Evolutionary conservation across 768 basidiomycete genomes (phyloP), one percentile per base, ranked within the genome.

Genomic region (Mycena indigotica): DNA sequence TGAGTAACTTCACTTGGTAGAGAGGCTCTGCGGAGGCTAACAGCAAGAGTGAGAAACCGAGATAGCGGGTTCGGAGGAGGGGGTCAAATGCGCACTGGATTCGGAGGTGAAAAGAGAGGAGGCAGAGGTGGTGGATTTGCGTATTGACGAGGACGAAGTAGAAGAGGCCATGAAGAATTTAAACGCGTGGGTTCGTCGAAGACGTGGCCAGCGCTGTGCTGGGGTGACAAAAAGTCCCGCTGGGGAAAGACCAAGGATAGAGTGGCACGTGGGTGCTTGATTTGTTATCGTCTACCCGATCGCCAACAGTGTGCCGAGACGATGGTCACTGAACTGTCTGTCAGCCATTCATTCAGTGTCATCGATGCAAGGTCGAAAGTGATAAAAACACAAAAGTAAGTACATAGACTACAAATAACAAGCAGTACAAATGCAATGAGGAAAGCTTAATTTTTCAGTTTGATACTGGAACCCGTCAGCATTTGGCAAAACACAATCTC

Each of bases 1-100:
- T 77, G 12, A 88, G 72, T 5, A 88, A 70, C 66, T 84, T 87
- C 52, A 88, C 85, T 68, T 87, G 85, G 62, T 84, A 84, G 13
- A 87, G 66, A 28, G 86, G 81, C 61, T 80, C 80, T 17, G 59
- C 39, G 25, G 51, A 28, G n/a, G 30, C 54, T 38, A 44, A 54
- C 38, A 50, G 21, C 10, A 19, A 13, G 25, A 10, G 8, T 29
- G 17, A 21, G 28, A 19, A 29, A 21, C 28, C 35, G 19, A 29
- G 26, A 12, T 53, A 50, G 44, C 5, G 29, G 5, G 25, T 32
- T 45, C 26, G 48, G 21, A 28, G 19, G 35, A 25, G 12, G 10
- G 10, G 35, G 12, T 38, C 10, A n/a, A 1, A 19, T 4, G 44
- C 62, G 49, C 17, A 60, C 62, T 13, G 35, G 53, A 3, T 17